Base-by-base conservation (phyloP, 1,139 yeast genomes). In the Hemisphaericaspora lyxosophila region DNA sequence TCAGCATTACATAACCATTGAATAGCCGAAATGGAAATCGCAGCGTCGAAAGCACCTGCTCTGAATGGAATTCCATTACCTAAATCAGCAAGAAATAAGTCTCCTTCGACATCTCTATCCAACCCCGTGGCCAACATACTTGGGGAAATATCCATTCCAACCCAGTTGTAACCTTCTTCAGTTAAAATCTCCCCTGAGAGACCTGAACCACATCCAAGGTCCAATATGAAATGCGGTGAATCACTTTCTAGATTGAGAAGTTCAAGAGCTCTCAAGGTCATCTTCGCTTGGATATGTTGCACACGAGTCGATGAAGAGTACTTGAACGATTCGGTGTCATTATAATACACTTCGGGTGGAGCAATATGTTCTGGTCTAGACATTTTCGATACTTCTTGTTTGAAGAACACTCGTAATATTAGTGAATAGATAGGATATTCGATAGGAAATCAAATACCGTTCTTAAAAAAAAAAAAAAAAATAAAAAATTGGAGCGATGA, bases 1-100 rank as follows among this genome's bases (percentile, higher is more conserved):
- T 92, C 98, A 3, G 98, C 98, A 59, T 92, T 92, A 69, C 97
- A 88, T 32, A 92, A 76, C 99, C 99, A 92, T 61, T 92, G 99
- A 40, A 92, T 88, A 4, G 95, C 98, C 33, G 96, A 85, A 49
- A 92, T 88, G 16, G 95, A 85, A 31, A 92, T 86, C 3, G 96
- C 98, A 1, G 97, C 97, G 63, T 94, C 99, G 59, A 92, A 92
- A 0, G 96, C 77, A 39, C 98, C 99, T 1, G 98, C 89, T 54
- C 98, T 73, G 55, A 92, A 92, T 6, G 98, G 98, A 4, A 94
- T 75, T 18, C 98, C 98, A 43, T 75, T 74, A 29, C 99, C 99
- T 73, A 92, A 85, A 67, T 92, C 99, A 29, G 88, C 83, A 42
- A 90, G 67, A 57, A 94, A 83, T 46, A 92, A 64, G 60, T 92